A percentile compares a stretch with the other conserved stretches of the same genome.
These are phyloP conservation scores for Phytophthora foliorum DNA, from an alignment of 352 stramenopile species.

Conservation along the genomic window DNA sequence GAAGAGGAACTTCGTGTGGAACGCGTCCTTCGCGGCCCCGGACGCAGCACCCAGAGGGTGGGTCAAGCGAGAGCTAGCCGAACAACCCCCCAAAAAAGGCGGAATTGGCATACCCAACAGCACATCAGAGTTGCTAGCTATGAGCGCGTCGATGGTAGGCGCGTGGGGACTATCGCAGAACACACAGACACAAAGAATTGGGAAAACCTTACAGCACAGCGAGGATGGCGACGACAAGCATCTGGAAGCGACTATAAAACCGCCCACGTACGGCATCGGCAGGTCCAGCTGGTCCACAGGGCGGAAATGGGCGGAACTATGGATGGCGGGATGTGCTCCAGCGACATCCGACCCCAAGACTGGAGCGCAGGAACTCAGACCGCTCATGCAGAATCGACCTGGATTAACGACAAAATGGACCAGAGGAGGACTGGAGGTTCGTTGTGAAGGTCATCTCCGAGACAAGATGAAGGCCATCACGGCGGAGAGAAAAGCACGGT, in stretches of 20 bases:
- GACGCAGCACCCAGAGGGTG: neutral
- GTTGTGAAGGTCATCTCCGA: no score
- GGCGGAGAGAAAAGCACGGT: no score
- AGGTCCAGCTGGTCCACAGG: neutral
- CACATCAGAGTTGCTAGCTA: neutral
- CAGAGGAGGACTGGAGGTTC: neutral
- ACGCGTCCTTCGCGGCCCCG: neutral
- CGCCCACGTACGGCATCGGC: no score
- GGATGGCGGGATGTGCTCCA: no score
- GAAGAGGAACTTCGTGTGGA: slow-evolving; percentile 19
- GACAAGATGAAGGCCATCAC: no score
- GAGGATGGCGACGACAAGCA: no score
- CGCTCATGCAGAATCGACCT: neutral
- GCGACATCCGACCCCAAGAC: neutral
- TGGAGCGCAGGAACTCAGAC: neutral
- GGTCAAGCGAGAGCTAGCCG: neutral
- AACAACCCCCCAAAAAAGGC: neutral
- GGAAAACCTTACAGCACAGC: no score
- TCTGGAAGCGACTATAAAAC: no score
- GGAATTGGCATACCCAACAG: neutral
- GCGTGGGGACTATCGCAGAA: neutral
- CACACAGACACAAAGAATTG: neutral
- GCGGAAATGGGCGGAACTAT: neutral
- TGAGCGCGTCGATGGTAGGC: neutral
- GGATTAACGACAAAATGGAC: neutral